phyloP scores from a whole-genome alignment of 768 basidiomycete species.

The Kwoniella heveanensis region DNA sequence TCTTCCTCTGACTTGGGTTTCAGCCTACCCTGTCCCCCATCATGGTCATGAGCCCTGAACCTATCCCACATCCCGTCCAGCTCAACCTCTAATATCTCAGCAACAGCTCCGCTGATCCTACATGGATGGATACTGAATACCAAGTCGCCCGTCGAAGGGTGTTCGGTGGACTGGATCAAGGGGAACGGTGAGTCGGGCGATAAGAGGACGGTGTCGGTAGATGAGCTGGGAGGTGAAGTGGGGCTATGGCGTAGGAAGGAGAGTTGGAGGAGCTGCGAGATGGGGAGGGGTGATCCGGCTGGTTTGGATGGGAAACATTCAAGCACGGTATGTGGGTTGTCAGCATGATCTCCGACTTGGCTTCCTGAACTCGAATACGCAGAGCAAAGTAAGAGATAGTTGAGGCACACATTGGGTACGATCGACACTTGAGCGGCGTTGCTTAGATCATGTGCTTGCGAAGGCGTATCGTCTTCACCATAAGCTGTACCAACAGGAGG shows the following conservation, averaged over 20 bases:
- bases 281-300: conserved; percentile 24
- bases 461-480: too few species aligned
- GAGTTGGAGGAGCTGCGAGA: conserved; percentile 8
- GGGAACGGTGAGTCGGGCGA: conserved; percentile 21
- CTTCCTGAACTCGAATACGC: too few species aligned
- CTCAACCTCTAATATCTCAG: conserved; percentile 21
- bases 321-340: not conserved
- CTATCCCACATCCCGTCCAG: not conserved
- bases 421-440: too few species aligned
- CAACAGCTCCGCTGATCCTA: conserved; percentile 23
- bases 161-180: conserved; percentile 28
- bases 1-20: not conserved
- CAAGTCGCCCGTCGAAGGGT: conserved; percentile 23
- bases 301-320: not conserved
- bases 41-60: not conserved
- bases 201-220: not conserved
- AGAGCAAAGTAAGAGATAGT: too few species aligned
- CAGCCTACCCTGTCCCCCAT: not conserved
- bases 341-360: too few species aligned
- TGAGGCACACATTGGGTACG: too few species aligned
- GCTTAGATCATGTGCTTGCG: too few species aligned
- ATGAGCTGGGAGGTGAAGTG: too few species aligned
- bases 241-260: conserved; percentile 6
- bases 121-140: conserved; percentile 33
- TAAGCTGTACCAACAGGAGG: too few species aligned